phyloP scores from a whole-genome alignment of 345 rosid genomes.

The Sisymbrium irio region DNA sequence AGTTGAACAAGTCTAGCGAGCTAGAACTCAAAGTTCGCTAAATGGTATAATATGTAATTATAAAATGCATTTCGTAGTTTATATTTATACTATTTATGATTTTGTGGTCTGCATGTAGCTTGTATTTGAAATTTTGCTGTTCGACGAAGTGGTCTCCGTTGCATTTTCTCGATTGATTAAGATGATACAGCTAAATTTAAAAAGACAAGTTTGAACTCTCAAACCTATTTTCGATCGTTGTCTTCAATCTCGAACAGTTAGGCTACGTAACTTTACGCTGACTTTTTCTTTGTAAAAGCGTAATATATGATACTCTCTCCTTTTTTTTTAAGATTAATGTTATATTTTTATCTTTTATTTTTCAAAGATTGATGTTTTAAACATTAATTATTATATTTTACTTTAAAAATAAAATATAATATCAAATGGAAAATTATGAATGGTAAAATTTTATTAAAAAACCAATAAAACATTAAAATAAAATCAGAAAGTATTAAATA shows the following conservation, averaged over 20 bases:
- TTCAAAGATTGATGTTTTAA: too few species aligned
- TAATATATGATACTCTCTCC: neutral
- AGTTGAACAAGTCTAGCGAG: constrained; percentile 33
- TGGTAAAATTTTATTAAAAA: too few species aligned
- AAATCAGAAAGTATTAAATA: too few species aligned
- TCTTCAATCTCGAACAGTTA: neutral
- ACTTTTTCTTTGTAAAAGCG: neutral
- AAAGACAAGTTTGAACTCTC: neutral
- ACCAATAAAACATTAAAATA: too few species aligned
- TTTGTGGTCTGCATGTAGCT: constrained; percentile 37
- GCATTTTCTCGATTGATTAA: neutral
- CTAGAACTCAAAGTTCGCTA: neutral
- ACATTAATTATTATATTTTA: too few species aligned
- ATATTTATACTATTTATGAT: neutral
- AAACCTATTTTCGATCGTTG: neutral
- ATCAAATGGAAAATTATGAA: too few species aligned
- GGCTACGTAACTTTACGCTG: too few species aligned
- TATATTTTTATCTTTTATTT: too few species aligned
- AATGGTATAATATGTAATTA: neutral
- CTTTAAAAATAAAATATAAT: too few species aligned
- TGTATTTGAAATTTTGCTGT: neutral
- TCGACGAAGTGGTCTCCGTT: constrained; percentile 6
- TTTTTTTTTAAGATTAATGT: too few species aligned
- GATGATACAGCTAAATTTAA: neutral
- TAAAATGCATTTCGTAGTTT: constrained; percentile 12